Percentiles rank a stretch among this genome's conserved stretches.
Conservation (phyloP, 2,329 filamentous ascomycete genomes). For the Talaromyces pinophilus region DNA sequence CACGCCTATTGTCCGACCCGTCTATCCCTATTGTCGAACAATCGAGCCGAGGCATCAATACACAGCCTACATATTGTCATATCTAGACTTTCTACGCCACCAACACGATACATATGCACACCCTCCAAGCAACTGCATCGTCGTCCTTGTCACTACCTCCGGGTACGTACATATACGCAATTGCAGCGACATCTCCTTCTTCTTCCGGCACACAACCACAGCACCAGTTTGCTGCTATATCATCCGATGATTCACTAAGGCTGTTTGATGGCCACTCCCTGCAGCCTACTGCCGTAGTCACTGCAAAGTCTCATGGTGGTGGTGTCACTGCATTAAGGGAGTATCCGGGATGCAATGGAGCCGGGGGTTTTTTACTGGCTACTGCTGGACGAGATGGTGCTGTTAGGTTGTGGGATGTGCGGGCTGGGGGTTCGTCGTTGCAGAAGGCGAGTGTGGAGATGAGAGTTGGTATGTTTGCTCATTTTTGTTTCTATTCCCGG, state of each 20-base stretch:
- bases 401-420: slow-evolving; percentile 46
- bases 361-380: slow-evolving; percentile 32
- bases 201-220: slow-evolving; percentile 25
- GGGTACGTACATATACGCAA: slow-evolving; percentile 48
- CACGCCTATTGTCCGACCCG: slow-evolving; percentile 3
- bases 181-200: slow-evolving; percentile 32
- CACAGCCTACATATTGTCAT: neutral
- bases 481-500: neutral
- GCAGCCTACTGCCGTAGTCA: slow-evolving; percentile 33
- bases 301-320: slow-evolving; percentile 37
- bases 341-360: slow-evolving; percentile 27
- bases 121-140: slow-evolving; percentile 35
- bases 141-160: slow-evolving; percentile 43
- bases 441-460: slow-evolving; percentile 35
- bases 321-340: slow-evolving; percentile 43
- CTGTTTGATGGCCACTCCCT: slow-evolving; percentile 42
- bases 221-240: slow-evolving; percentile 44
- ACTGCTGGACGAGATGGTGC: slow-evolving; percentile 46
- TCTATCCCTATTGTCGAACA: neutral
- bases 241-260: slow-evolving; percentile 49
- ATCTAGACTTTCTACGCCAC: neutral
- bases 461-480: slow-evolving; percentile 34
- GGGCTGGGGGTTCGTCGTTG: slow-evolving; percentile 32
- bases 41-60: neutral
- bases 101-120: slow-evolving; percentile 33